A percentile compares a stretch with the other conserved stretches of the same genome.
Evolutionary conservation across 306 rosid genomes (phyloP).

Genomic region (Malus asiatica): DNA sequence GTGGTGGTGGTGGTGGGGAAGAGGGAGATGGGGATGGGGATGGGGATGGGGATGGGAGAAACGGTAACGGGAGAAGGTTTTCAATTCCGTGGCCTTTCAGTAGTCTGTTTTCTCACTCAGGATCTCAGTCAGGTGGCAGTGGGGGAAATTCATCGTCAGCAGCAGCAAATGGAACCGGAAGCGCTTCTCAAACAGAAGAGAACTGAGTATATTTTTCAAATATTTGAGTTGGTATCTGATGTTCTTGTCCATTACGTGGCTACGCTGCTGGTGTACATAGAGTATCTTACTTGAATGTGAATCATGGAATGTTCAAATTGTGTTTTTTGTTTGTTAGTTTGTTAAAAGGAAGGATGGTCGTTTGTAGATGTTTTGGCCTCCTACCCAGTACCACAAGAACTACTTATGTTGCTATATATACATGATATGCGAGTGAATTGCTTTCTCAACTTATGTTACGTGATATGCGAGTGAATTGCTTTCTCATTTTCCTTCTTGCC

Average conservation of each 20-base stretch:
- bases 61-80: constrained; percentile 49
- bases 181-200: constrained; percentile 41
- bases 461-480: background rate
- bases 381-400: background rate
- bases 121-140: constrained; percentile 22
- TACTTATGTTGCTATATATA: background rate
- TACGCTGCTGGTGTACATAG: constrained; percentile 37
- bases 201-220: constrained; percentile 5
- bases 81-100: constrained; percentile 69
- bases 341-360: background rate
- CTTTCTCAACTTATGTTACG: background rate
- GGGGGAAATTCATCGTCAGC: constrained; percentile 37
- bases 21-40: constrained; percentile 20
- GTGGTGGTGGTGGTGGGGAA: constrained; percentile 8
- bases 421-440: background rate
- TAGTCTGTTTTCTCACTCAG: constrained; percentile 56
- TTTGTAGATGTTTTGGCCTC: constrained; percentile 18
- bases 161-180: constrained; percentile 22
- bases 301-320: constrained; percentile 10
- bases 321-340: background rate
- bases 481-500: no score
- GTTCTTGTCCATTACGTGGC: constrained; percentile 7
- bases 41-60: constrained; percentile 36
- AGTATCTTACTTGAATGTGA: constrained; percentile 18
- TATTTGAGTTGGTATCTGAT: background rate